Evolutionary conservation across 345 rosid genomes (phyloP), one percentile per base, ranked within the genome.

Genomic region (Rubroshorea leprosula): DNA sequence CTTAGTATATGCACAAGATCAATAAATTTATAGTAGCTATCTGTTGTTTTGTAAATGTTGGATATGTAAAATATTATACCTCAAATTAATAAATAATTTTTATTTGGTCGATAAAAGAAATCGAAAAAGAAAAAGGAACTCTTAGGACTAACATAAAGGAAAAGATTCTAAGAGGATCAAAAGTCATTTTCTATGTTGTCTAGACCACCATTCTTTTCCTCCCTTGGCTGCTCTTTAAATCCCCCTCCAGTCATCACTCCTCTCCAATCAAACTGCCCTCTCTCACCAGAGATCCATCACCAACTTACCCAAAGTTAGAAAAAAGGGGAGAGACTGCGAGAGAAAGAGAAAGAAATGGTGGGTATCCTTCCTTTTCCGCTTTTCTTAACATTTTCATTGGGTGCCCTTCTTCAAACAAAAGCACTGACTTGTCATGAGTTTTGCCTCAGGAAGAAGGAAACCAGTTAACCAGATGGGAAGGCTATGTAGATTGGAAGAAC

Each of bases 401-500:
- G 20, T 18, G 2, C 5, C 10, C 54, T 31, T 58, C 23, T 54
- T 35, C 41, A 6, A 8, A 35, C 41, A 2, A 35, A 6, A 35
- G 1, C 12, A 59, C 20, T 48, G 49, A 21, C 52, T 52, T 49
- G 68, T 7, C 38, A 29, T 38, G 22, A 35, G 12, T 55, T 22
- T 58, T 17, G 10, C 18, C 56, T 9, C 66, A 86, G 87, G 89
- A 84, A 54, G 83, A 72, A 62, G 83, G 51, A 48, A 72, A 71
- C 51, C 72, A 74, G 50, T 45, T 17, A 3, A 53, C 46, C 47
- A 53, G 58, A 71, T 89, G 96, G 97, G 87, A 80, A 65, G 96
- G 98, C 7, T 92, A 89, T 52, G 78, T 82, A 14, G 80, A 87
- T 20, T 87, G 95, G 95, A 84, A 83, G 65, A 78, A 77, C 67